Base-by-base conservation (phyloP, 805 yeast species). In the Hanseniaspora occidentalis region DNA sequence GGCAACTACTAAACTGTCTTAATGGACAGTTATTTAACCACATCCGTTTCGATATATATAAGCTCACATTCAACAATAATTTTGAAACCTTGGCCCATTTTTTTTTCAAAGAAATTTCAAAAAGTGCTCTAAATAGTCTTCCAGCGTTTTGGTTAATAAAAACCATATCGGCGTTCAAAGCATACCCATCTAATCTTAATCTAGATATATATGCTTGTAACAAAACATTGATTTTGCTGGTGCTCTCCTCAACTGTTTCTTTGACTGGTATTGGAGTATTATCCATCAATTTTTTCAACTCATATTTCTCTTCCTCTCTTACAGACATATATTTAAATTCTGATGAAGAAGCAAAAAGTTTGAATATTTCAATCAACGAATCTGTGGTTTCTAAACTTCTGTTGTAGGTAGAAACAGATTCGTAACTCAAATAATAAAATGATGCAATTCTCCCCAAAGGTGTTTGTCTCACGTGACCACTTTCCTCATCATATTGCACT, bases 141-240 rank as follows among this genome's bases (percentile, higher is more conserved):
- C 94, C 89, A 1, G 96, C 96, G 31, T 94, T 84, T 58, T 92
- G 97, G 0, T 92, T 82, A 31, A 92, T 75, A 54, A 84, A 92
- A 3, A 84, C 69, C 95, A 88, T 85, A 63, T 92, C 99, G 0
- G 95, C 77, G 70, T 81, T 76, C 45, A 94, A 61, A 0, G 96
- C 96, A 62, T 84, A 84, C 0, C 97, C 97, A 1, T 82, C 92
- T 14, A 92, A 64, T 8, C 67, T 63, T 19, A 88, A 62, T 27
- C 78, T 61, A 1, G 96, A 82, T n/a, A 92, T 83, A 51, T 83
- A 85, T 0, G 95, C 73, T 53, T 92, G 98, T 10, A 92, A 61
- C 27, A 92, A 58, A 6, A 85, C 74, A 48, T 79, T 85, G 17
- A 84, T 72, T 56, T 92, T 92, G 0, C 94, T 81, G 14, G 74